phyloP scores from a whole-genome alignment of 2,329 filamentous ascomycete species.

The Talaromyces sp. region DNA sequence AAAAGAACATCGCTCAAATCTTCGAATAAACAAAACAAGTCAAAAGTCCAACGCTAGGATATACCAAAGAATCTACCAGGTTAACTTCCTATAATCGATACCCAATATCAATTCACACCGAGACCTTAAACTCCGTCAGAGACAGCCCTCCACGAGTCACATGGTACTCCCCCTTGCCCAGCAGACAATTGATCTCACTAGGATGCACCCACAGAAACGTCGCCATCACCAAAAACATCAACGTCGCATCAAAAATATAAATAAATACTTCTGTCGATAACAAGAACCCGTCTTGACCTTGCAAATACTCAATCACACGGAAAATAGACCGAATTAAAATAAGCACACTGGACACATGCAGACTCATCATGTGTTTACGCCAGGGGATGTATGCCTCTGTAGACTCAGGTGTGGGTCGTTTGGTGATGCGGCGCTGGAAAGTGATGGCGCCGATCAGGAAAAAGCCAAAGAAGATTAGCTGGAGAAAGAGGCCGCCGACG shows the following conservation, averaged over 20 bases:
- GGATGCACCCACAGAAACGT: background rate
- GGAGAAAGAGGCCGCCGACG: slow-evolving; percentile 25
- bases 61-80: background rate
- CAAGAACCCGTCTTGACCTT: slow-evolving; percentile 16
- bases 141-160: background rate
- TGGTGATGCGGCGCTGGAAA: slow-evolving; percentile 23
- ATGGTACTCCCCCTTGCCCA: background rate
- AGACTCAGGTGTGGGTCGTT: slow-evolving; percentile 22
- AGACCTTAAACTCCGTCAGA: background rate
- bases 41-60: background rate
- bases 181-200: slow-evolving; percentile 6
- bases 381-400: slow-evolving; percentile 22
- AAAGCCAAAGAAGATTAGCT: slow-evolving; percentile 25
- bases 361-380: slow-evolving; percentile 30
- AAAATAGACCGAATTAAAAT: slow-evolving; percentile 17
- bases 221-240: slow-evolving; percentile 14
- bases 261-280: slow-evolving; percentile 15
- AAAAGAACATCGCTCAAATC: too few species aligned
- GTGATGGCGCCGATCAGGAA: slow-evolving; percentile 20
- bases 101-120: background rate
- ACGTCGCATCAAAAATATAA: slow-evolving; percentile 18
- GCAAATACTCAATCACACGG: slow-evolving; percentile 16
- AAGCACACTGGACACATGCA: slow-evolving; percentile 15
- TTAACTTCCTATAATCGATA: background rate
- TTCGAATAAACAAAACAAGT: background rate